Evolutionary conservation across 257 asterid genomes (phyloP).

Genomic region (Orobanche coerulescens): DNA sequence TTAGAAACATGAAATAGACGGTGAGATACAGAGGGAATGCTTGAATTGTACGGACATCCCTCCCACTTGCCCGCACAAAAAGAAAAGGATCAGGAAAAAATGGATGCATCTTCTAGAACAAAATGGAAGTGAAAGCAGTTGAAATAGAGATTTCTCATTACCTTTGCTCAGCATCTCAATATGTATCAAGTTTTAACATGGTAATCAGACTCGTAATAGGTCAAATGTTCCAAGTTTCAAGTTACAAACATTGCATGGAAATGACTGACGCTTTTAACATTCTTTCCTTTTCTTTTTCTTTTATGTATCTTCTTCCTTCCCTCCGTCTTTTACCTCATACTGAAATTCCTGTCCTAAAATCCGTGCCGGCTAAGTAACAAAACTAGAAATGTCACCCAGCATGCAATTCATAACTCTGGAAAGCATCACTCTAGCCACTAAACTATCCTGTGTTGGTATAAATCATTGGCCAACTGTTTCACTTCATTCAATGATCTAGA

Average conservation of each 20-base stretch:
- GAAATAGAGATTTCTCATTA: neutral
- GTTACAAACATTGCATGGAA: neutral
- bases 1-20: neutral
- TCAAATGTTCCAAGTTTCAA: neutral
- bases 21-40: too few relatives aligned
- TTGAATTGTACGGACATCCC: too few relatives aligned
- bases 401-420: neutral
- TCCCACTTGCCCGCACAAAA: neutral
- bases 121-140: neutral
- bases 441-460: neutral
- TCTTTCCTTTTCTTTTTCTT: neutral
- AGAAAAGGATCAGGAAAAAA: neutral
- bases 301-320: too few relatives aligned
- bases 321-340: too few relatives aligned
- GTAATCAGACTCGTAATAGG: neutral
- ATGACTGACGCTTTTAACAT: neutral
- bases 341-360: neutral
- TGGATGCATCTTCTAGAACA: neutral
- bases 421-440: constrained; percentile 11
- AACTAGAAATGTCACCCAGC: neutral
- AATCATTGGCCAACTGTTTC: constrained; percentile 11
- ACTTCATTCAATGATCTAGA: constrained; percentile 4
- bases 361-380: constrained; percentile 6
- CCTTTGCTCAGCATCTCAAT: neutral
- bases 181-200: neutral